Percentiles rank a stretch among this genome's conserved stretches.
Evolutionary conservation across 305 asterid genomes (phyloP).

Genomic region (Plantago coronopus): DNA sequence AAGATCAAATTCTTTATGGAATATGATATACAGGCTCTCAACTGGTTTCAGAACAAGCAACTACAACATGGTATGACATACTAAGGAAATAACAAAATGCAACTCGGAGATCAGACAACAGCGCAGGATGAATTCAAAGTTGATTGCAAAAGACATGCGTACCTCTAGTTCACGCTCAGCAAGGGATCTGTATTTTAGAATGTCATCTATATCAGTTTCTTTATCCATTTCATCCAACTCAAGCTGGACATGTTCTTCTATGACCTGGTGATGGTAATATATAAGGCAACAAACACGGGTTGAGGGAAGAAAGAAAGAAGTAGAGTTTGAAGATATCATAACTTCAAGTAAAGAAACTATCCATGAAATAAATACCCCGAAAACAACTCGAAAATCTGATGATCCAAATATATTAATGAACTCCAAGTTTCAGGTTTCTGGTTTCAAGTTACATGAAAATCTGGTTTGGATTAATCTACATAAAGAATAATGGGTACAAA

Average conservation of each 20-base stretch:
- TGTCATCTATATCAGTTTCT: constrained; percentile 78
- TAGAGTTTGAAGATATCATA: constrained; percentile 21
- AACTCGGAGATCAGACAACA: not conserved
- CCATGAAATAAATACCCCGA: constrained; percentile 14
- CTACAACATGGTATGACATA: constrained; percentile 14
- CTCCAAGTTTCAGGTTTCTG: no score
- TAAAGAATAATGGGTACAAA: no score
- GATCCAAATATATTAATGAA: no score
- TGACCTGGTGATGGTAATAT: constrained; percentile 43
- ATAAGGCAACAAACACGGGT: constrained; percentile 11
- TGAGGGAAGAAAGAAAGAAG: constrained; percentile 12
- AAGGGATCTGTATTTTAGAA: constrained; percentile 74
- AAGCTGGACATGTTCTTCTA: constrained; percentile 54
- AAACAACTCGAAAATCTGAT: constrained; percentile 19
- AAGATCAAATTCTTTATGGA: constrained; percentile 12
- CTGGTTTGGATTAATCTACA: no score
- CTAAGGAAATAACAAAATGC: constrained; percentile 9
- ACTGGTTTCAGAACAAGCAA: constrained; percentile 18
- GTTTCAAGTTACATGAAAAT: no score
- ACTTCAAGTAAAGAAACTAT: constrained; percentile 15
- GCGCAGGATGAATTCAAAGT: not conserved
- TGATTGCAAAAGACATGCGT: constrained; percentile 13
- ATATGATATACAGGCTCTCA: constrained; percentile 14
- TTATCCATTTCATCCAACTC: constrained; percentile 89
- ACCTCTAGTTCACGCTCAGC: constrained; percentile 91